phyloP scores from a whole-genome alignment of 2,329 filamentous ascomycete species.

The Scedosporium apiospermum region DNA sequence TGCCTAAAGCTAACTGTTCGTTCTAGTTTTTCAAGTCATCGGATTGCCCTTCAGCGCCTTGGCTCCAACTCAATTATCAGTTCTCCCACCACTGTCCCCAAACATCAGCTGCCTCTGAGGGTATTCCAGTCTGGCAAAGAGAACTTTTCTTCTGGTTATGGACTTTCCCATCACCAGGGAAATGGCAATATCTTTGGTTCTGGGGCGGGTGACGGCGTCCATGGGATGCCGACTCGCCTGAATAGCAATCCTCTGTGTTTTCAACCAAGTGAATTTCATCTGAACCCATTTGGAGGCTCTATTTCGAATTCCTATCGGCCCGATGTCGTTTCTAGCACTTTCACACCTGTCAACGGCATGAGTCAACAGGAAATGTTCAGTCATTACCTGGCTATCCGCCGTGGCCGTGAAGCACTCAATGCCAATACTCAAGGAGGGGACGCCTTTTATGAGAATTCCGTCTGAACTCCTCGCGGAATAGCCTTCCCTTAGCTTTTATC shows the following conservation, averaged over 20 bases:
- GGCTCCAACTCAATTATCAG: constrained; percentile 6
- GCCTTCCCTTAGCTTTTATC: background rate
- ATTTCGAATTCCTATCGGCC: constrained; percentile 6
- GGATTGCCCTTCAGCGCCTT: constrained; percentile 1
- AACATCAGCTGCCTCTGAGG: constrained; percentile 14
- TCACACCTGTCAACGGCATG: constrained; percentile 2
- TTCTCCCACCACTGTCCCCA: constrained; percentile 17
- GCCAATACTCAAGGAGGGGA: background rate
- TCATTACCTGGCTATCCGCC: constrained; percentile 1
- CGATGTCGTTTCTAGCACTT: constrained; percentile 9
- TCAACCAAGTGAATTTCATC: constrained; percentile 16
- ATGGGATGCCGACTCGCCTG: constrained; percentile 11
- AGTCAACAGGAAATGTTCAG: constrained; percentile 3
- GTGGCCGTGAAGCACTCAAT: background rate
- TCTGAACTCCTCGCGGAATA: background rate
- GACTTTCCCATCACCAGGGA: constrained; percentile 12
- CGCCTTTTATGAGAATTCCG: background rate
- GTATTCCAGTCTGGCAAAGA: constrained; percentile 17
- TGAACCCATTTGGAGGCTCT: constrained; percentile 15
- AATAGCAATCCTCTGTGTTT: constrained; percentile 22
- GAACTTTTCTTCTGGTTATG: constrained; percentile 12
- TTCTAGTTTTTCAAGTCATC: background rate
- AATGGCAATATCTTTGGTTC: constrained; percentile 13
- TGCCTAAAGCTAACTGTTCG: background rate
- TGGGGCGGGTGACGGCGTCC: background rate